These are phyloP conservation scores for Amanita pseudoporphyria DNA, from an alignment of 768 basidiomycete species.

Conservation along the genomic window DNA sequence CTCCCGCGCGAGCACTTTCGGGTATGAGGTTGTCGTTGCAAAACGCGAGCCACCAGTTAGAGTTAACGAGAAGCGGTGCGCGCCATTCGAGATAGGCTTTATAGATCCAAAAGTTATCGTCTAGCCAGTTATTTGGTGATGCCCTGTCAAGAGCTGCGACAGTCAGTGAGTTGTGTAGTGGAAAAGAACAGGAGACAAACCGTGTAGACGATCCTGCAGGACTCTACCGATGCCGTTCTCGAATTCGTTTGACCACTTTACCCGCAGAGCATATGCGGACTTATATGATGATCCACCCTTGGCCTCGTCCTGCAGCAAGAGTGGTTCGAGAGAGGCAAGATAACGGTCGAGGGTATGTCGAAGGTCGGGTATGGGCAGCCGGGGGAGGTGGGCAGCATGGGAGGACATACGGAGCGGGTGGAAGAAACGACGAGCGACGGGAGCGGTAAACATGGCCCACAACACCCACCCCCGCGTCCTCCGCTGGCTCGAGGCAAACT, in stretches of 20 bases:
- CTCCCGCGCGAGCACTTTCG: slow-evolving; percentile 23
- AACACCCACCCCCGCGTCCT: slow-evolving; percentile 25
- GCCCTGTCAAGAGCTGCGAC: slow-evolving; percentile 62
- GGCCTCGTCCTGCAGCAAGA: slow-evolving; percentile 67
- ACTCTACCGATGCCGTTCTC: slow-evolving; percentile 55
- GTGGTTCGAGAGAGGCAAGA: slow-evolving; percentile 65
- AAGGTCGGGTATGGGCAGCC: slow-evolving; percentile 78
- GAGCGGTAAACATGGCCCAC: slow-evolving; percentile 16
- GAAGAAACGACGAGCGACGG: slow-evolving; percentile 1
- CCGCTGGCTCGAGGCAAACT: slow-evolving; percentile 45
- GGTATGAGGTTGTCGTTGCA: slow-evolving; percentile 64
- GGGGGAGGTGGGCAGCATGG: slow-evolving; percentile 32
- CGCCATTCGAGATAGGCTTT: slow-evolving; percentile 87
- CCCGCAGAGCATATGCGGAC: slow-evolving; percentile 42
- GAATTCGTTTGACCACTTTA: slow-evolving; percentile 60
- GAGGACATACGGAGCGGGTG: slow-evolving; percentile 11
- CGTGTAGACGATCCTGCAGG: slow-evolving; percentile 66
- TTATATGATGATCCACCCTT: slow-evolving; percentile 43
- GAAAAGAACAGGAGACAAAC: slow-evolving; percentile 28
- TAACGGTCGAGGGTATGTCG: slow-evolving; percentile 69
- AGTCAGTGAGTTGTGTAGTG: slow-evolving; percentile 11
- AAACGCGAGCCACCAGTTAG: slow-evolving; percentile 95
- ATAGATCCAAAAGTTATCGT: slow-evolving; percentile 88
- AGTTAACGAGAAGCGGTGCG: slow-evolving; percentile 76
- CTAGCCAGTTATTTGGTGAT: slow-evolving; percentile 89